phyloP scores from a whole-genome alignment of 225 moss, liverwort and hornwort genomes.

The Lunularia cruciata region DNA sequence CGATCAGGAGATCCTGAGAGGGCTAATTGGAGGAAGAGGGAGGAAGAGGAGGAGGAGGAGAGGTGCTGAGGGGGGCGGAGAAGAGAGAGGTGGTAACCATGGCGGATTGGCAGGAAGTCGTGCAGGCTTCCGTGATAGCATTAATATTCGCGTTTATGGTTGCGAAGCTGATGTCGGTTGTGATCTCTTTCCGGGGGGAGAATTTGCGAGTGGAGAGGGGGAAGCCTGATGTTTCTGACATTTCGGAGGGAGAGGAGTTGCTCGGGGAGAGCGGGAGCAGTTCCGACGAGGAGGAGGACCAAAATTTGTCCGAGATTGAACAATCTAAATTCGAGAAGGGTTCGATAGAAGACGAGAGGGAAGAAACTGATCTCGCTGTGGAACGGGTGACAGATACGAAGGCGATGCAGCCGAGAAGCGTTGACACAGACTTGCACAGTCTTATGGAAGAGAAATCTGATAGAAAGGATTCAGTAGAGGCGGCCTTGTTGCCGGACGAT shows the following conservation, averaged over 20 bases:
- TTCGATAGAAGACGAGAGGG: constrained; percentile 8
- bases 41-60: not conserved
- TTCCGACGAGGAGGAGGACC: constrained; percentile 17
- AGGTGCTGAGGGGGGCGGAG: constrained; percentile 16
- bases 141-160: constrained; percentile 85
- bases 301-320: constrained; percentile 14
- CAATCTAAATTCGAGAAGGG: not conserved
- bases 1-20: not conserved
- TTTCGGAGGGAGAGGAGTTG: constrained; percentile 11
- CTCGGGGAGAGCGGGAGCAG: constrained; percentile 28
- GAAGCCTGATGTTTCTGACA: constrained; percentile 14
- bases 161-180: constrained; percentile 75
- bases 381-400: not conserved
- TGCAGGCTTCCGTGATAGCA: constrained; percentile 79
- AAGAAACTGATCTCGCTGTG: constrained; percentile 7
- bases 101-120: constrained; percentile 92
- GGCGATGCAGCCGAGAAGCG: not conserved
- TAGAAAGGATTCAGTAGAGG: constrained; percentile 3
- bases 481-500: not conserved
- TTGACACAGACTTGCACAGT: constrained; percentile 19
- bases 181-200: constrained; percentile 67
- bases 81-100: constrained; percentile 54
- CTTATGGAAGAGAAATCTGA: constrained; percentile 4
- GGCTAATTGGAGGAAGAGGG: not conserved
- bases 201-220: constrained; percentile 70